Evolutionary conservation across 257 asterid genomes (phyloP), one percentile per base, ranked within the genome.

Genomic region (Ballota nigra): DNA sequence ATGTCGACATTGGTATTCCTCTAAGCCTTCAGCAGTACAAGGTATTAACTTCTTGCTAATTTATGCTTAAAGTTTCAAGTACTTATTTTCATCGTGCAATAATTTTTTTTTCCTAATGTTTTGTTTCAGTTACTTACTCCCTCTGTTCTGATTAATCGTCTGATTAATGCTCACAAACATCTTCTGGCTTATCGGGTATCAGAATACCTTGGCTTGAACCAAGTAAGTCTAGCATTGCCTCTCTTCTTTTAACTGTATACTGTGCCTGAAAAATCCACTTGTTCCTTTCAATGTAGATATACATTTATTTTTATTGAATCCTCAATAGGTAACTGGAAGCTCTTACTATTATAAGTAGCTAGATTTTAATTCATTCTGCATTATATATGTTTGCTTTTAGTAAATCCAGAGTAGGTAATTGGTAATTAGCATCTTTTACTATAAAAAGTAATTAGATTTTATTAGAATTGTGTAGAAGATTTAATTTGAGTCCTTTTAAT

Each of bases 21-120:
- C 87, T 92, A 26, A 95, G 98, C 85, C 87, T 92, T 82, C 94
- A 92, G 76, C 98, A 95, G 77, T 95, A 89, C 83, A 87, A 95
- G 98, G 99, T 92, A 56, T 53, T 72, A 6, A 33, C 24, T 76
- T 66, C 68, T 73, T 29, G 65, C 68, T 61, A 45, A 51, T 45
- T 70, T 40, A 8, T 63, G 58, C 63, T 65, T 66, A 18, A 57
- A 31, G 41, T 67, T 69, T 67, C 33, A 51, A 38, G 63, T 36
- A 20, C 64, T 33, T 26, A 23, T 67, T n/a, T 52, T 52, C 68
- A 55, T 71, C n/a, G 69, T 65, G 73, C 65, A 68, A 38, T 70
- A 58, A 64, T 57, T 63, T 29, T 60, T 53, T 16, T 59, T 57
- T 47, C 52, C 41, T 34, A 23, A 34, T 19, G 36, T 8, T 36